Conservation (phyloP, 805 yeast genomes). For the Metschnikowia lachancei region DNA sequence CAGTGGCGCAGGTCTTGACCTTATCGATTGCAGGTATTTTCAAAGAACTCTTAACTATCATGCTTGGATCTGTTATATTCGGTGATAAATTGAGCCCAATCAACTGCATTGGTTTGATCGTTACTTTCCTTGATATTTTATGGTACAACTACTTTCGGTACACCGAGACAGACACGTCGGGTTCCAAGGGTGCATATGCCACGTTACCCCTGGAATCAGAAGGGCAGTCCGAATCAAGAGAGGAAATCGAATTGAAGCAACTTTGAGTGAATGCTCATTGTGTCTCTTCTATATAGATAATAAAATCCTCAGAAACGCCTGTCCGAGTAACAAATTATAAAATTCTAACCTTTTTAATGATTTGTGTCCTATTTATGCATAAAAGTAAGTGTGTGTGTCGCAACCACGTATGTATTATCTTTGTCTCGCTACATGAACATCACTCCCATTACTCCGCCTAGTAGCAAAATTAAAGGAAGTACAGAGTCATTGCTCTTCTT, state of each 20-base stretch:
- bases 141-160: constrained; percentile 76
- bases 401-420: neutral
- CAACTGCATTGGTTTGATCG: constrained; percentile 68
- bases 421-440: neutral
- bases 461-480: constrained; percentile 2
- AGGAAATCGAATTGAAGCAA: constrained; percentile 16
- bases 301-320: neutral
- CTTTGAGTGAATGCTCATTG: constrained; percentile 5
- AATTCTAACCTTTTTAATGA: neutral
- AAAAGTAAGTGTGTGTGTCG: no score
- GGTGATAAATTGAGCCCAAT: constrained; percentile 66
- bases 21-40: constrained; percentile 88
- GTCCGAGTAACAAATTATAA: neutral
- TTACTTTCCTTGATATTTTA: constrained; percentile 74
- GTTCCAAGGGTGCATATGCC: constrained; percentile 10
- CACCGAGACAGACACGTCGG: constrained; percentile 20
- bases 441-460: constrained; percentile 12
- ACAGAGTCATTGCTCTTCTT: neutral
- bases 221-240: constrained; percentile 9
- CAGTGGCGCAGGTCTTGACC: constrained; percentile 80
- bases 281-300: neutral
- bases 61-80: constrained; percentile 63
- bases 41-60: constrained; percentile 85
- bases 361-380: neutral
- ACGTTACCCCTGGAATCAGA: constrained; percentile 12